These are phyloP conservation scores for Lactarius tabidus DNA, from an alignment of 768 basidiomycete genomes.

Conservation along the genomic window DNA sequence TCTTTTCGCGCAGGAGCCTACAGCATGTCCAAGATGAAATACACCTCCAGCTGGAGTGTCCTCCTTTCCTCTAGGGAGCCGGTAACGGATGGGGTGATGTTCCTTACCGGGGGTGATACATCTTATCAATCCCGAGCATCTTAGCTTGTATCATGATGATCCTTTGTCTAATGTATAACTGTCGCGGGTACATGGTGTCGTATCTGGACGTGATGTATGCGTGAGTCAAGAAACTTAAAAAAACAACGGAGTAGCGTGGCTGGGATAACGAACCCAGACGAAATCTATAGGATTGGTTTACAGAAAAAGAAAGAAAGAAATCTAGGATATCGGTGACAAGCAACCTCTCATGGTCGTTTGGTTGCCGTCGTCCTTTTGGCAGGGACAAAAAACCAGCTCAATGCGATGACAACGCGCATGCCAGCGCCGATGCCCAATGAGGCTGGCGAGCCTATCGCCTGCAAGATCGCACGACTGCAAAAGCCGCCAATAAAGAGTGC, in stretches of 20 bases:
- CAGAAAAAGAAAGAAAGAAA: no score
- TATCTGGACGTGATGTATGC: neutral
- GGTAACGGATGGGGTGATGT: conserved; percentile 33
- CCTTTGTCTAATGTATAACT: neutral
- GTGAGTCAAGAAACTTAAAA: neutral
- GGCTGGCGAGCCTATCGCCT: conserved; percentile 54
- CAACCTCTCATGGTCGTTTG: neutral
- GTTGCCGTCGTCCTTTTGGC: conserved; percentile 30
- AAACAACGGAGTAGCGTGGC: no score
- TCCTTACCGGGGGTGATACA: conserved; percentile 41
- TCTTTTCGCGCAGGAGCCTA: conserved; percentile 38
- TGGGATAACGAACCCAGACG: neutral
- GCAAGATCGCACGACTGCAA: conserved; percentile 53
- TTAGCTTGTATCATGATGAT: neutral
- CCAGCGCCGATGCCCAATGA: conserved; percentile 66
- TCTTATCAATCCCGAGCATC: neutral
- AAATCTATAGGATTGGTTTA: no score
- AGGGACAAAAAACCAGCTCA: conserved; percentile 66
- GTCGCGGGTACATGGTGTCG: neutral
- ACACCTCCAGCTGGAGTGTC: conserved; percentile 36
- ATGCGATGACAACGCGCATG: conserved; percentile 53
- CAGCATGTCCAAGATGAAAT: conserved; percentile 36
- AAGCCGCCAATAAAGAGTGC: conserved; percentile 80
- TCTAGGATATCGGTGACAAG: neutral
- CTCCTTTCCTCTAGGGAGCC: conserved; percentile 27